These are phyloP conservation scores for Mortierella sp. DNA, from an alignment of 371 early-diverging fungal species.

Conservation along the genomic window DNA sequence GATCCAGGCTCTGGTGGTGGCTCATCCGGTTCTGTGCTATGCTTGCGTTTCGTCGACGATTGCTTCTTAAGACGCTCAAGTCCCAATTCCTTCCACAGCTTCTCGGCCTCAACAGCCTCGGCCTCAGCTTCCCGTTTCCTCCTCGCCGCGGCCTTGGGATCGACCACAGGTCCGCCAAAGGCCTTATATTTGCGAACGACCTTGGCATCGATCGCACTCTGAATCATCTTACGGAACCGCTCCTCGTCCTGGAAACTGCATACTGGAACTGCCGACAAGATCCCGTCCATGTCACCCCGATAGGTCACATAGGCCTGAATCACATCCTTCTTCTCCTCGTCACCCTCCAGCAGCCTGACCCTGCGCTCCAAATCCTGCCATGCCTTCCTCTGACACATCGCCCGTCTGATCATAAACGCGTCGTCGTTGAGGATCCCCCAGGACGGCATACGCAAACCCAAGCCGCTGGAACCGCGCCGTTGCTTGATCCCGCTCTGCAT, in stretches of 20 bases:
- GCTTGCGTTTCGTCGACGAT: conserved; percentile 49
- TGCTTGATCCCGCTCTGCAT: conserved; percentile 78
- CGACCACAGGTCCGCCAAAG: conserved; percentile 70
- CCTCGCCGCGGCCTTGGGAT: conserved; percentile 60
- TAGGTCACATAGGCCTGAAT: conserved; percentile 73
- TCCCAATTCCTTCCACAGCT: conserved; percentile 64
- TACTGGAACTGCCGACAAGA: conserved; percentile 76
- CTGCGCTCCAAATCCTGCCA: conserved; percentile 59
- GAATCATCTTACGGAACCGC: conserved; percentile 76
- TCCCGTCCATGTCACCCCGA: conserved; percentile 83
- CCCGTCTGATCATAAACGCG: conserved; percentile 87
- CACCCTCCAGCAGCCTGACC: conserved; percentile 74
- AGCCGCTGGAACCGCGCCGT: conserved; percentile 87
- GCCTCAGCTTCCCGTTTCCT: conserved; percentile 69
- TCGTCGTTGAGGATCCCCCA: conserved; percentile 83
- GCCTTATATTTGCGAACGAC: conserved; percentile 62
- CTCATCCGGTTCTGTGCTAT: conserved; percentile 38
- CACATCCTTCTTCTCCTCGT: conserved; percentile 88
- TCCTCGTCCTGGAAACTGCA: conserved; percentile 76
- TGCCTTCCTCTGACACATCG: conserved; percentile 56
- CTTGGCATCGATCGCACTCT: conserved; percentile 72
- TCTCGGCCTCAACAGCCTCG: conserved; percentile 69
- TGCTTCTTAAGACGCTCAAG: conserved; percentile 58
- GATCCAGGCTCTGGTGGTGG: conserved; percentile 47
- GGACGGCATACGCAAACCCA: conserved; percentile 86